Conservation (phyloP, 352 stramenopile genomes). For the Peronospora farinosa region DNA sequence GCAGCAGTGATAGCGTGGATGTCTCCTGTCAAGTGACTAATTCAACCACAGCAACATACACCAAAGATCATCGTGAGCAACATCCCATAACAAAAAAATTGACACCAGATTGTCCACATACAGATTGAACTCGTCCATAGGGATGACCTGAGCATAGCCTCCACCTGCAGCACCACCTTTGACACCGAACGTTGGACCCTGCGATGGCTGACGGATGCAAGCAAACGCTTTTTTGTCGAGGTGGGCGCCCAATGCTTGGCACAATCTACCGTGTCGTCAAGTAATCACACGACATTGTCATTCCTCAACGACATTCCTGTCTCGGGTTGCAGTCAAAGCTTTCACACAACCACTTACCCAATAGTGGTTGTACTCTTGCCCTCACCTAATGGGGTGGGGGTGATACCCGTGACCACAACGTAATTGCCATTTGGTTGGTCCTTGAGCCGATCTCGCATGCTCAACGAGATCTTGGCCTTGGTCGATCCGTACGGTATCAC, state of each 20-base stretch:
- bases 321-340: neutral
- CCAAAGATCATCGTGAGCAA: constrained; percentile 8
- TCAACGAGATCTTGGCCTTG: constrained; percentile 92
- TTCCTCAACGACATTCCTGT: neutral
- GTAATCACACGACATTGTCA: constrained; percentile 30
- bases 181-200: constrained; percentile 98
- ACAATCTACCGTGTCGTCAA: constrained; percentile 57
- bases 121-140: constrained; percentile 98
- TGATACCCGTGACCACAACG: constrained; percentile 96
- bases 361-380: constrained; percentile 99
- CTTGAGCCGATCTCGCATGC: constrained; percentile 84
- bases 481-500: constrained; percentile 84
- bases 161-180: constrained; percentile 81
- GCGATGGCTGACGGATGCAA: constrained; percentile 95
- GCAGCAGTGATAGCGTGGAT: constrained; percentile 97
- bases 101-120: no score
- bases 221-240: constrained; percentile 92
- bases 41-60: constrained; percentile 3
- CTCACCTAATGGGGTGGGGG: constrained; percentile 95
- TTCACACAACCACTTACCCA: no score
- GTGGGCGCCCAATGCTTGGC: constrained; percentile 90
- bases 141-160: constrained; percentile 92
- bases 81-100: neutral
- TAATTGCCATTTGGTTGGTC: constrained; percentile 92
- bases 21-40: constrained; percentile 94